A percentile compares a stretch with the other conserved stretches of the same genome.
Evolutionary conservation across 2,329 filamentous ascomycete species (phyloP).

Genomic region (Aspergillus fijiensis): DNA sequence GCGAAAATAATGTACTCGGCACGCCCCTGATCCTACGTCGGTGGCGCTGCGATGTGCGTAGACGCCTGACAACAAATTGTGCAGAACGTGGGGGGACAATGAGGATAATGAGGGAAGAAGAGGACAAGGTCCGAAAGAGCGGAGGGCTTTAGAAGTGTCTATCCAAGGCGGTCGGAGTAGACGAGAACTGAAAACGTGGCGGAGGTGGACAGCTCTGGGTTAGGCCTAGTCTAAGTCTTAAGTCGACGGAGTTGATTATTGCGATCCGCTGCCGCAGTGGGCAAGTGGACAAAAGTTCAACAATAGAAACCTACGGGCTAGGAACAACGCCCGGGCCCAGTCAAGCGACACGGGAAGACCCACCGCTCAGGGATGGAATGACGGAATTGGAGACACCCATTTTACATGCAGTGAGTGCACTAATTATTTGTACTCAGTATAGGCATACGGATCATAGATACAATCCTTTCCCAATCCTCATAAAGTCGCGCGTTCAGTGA

Average conservation of each 20-base stretch:
- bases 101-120: neutral
- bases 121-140: slow-evolving; percentile 4
- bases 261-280: slow-evolving; percentile 19
- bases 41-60: neutral
- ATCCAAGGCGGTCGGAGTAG: slow-evolving; percentile 3
- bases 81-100: neutral
- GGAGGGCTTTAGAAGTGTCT: neutral
- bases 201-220: slow-evolving; percentile 17
- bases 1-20: slow-evolving; percentile 8
- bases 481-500: neutral
- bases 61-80: neutral
- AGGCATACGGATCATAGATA: neutral
- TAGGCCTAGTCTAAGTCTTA: neutral
- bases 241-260: slow-evolving; percentile 12
- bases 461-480: neutral
- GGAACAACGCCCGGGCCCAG: slow-evolving; percentile 9
- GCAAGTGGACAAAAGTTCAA: neutral
- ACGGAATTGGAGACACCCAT: neutral
- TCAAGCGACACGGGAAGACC: slow-evolving; percentile 14
- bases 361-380: slow-evolving; percentile 11
- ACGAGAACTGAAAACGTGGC: slow-evolving; percentile 21
- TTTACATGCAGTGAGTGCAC: neutral
- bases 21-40: neutral
- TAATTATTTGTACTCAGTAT: neutral
- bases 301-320: slow-evolving; percentile 4